These are phyloP conservation scores for Leavenworthia alabamica DNA, from an alignment of 345 rosid species.

Conservation along the genomic window DNA sequence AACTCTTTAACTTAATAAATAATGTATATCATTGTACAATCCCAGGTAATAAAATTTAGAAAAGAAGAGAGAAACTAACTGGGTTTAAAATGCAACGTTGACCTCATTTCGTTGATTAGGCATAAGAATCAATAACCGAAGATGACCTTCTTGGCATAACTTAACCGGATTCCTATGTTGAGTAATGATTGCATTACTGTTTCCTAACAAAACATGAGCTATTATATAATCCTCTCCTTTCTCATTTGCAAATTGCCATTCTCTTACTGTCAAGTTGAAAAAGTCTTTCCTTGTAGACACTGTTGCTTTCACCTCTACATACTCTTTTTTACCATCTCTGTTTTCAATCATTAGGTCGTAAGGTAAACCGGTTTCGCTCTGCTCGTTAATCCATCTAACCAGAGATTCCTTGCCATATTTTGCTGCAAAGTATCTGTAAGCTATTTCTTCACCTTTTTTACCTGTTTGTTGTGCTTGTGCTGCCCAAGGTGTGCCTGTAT, in stretches of 20 bases:
- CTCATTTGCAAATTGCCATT: constrained; percentile 77
- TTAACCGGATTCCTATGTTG: constrained; percentile 55
- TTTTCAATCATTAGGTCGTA: constrained; percentile 51
- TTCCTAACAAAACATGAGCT: constrained; percentile 54
- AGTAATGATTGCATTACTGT: constrained; percentile 46
- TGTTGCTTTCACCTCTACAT: constrained; percentile 86
- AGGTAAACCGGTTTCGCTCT: constrained; percentile 68
- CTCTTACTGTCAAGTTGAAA: constrained; percentile 66
- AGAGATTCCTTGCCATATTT: constrained; percentile 29
- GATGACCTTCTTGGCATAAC: constrained; percentile 58
- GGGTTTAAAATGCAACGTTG: constrained; percentile 7
- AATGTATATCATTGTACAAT: not conserved
- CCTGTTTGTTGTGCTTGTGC: constrained; percentile 51
- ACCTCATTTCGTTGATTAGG: constrained; percentile 38
- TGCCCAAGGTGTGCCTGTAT: constrained; percentile 39
- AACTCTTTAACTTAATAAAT: not conserved
- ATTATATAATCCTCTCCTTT: constrained; percentile 55
- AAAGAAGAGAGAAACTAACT: not conserved
- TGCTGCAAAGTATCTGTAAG: constrained; percentile 47
- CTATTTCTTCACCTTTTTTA: constrained; percentile 63
- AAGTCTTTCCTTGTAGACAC: constrained; percentile 62
- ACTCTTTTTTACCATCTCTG: constrained; percentile 36
- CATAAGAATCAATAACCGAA: constrained; percentile 66
- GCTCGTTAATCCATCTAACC: constrained; percentile 78
- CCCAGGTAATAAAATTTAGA: not conserved